phyloP scores from a whole-genome alignment of 257 asterid species.

The Ligustrum vulgare region DNA sequence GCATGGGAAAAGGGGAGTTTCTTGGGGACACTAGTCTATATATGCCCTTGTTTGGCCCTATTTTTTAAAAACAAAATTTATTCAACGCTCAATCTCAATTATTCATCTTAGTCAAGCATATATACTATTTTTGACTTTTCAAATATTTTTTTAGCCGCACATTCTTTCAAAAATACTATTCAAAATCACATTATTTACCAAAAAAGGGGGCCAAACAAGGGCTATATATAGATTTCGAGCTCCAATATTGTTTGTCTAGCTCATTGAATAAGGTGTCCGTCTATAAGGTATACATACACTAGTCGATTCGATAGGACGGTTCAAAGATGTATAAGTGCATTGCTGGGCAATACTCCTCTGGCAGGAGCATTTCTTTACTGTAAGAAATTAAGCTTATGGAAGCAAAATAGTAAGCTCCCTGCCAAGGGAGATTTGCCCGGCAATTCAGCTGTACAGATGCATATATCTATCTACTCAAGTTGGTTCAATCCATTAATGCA shows the following conservation, averaged over 20 bases:
- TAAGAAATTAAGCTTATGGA: conserved; percentile 19
- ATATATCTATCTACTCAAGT: not conserved
- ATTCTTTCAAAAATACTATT: no score
- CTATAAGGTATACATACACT: not conserved
- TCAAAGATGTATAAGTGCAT: conserved; percentile 30
- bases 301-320: not conserved
- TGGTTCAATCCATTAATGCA: not conserved
- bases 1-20: conserved; percentile 13
- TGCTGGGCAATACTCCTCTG: conserved; percentile 62
- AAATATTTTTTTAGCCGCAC: no score
- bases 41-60: no score
- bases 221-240: conserved; percentile 25
- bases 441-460: conserved; percentile 36
- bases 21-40: not conserved
- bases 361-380: conserved; percentile 36
- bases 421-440: conserved; percentile 84
- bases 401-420: conserved; percentile 21
- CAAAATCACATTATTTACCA: no score
- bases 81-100: no score
- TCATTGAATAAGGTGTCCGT: not conserved
- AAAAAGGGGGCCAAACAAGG: no score
- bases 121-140: no score
- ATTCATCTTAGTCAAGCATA: no score
- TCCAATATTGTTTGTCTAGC: conserved; percentile 1
- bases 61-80: no score